Evolutionary conservation across 192 early-diverging fungal species (phyloP).

Genomic region (Backusella liffmaniae): DNA sequence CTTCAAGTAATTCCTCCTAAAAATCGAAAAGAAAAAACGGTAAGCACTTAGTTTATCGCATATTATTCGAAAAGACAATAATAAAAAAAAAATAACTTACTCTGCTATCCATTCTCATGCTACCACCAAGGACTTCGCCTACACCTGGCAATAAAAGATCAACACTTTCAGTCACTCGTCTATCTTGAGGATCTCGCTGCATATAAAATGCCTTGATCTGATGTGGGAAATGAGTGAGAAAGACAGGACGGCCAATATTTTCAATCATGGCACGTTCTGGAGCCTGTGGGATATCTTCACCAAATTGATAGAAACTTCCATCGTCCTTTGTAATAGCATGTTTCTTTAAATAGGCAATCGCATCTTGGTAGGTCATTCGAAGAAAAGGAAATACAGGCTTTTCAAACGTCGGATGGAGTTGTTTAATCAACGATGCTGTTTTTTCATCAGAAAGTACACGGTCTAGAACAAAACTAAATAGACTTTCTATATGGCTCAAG

Average conservation of each 20-base stretch:
- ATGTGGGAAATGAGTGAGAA: slow-evolving; percentile 92
- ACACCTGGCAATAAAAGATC: slow-evolving; percentile 98
- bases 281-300: slow-evolving; percentile 98
- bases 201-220: slow-evolving; percentile 99
- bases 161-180: slow-evolving; percentile 87
- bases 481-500: slow-evolving; percentile 81
- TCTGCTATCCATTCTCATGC: slow-evolving; percentile 93
- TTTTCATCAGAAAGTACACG: slow-evolving; percentile 72
- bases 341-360: slow-evolving; percentile 92
- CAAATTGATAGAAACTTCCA: slow-evolving; percentile 89
- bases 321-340: slow-evolving; percentile 87
- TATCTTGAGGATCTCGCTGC: slow-evolving; percentile 86
- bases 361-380: slow-evolving; percentile 96
- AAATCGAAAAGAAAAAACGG: background rate
- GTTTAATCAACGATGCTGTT: slow-evolving; percentile 69
- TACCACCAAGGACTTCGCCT: slow-evolving; percentile 98
- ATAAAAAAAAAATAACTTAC: slow-evolving; percentile 28
- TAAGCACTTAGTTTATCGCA: no score
- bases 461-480: slow-evolving; percentile 78
- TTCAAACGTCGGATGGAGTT: slow-evolving; percentile 91
- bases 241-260: slow-evolving; percentile 90
- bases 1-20: slow-evolving; percentile 37
- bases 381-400: slow-evolving; percentile 84
- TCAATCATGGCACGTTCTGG: slow-evolving; percentile 99
- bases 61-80: background rate